phyloP scores from a whole-genome alignment of 805 yeast genomes.

The Saturnispora sekii region DNA sequence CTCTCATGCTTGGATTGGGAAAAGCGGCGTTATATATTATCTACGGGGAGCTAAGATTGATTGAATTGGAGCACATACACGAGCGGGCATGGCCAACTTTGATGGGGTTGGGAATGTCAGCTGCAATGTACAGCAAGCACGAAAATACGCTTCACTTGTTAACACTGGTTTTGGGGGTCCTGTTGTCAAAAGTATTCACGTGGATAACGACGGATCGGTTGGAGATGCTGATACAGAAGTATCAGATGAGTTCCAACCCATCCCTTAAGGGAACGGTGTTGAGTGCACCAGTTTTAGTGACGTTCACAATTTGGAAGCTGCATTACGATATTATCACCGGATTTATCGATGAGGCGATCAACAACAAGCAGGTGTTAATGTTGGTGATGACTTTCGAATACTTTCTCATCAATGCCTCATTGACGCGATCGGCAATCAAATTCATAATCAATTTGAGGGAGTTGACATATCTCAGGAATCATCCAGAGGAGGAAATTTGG shows the following conservation, averaged over 20 bases:
- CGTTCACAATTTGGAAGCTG: slow-evolving; percentile 33
- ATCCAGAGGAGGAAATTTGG: slow-evolving; percentile 58
- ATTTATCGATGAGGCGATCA: slow-evolving; percentile 48
- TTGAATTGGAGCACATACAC: slow-evolving; percentile 67
- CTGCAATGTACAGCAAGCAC: slow-evolving; percentile 39
- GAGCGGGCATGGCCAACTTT: slow-evolving; percentile 58
- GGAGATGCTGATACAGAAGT: slow-evolving; percentile 38
- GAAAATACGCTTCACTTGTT: slow-evolving; percentile 38
- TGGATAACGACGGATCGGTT: slow-evolving; percentile 52
- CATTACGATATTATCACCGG: slow-evolving; percentile 46
- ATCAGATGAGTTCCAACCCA: slow-evolving; percentile 22
- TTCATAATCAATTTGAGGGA: slow-evolving; percentile 48
- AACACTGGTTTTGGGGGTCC: slow-evolving; percentile 26
- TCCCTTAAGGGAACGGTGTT: slow-evolving; percentile 18
- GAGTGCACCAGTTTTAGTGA: slow-evolving; percentile 36
- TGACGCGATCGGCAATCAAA: slow-evolving; percentile 42
- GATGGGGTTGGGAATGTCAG: slow-evolving; percentile 50
- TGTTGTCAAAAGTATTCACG: slow-evolving; percentile 61
- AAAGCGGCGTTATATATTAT: slow-evolving; percentile 41
- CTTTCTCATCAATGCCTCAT: slow-evolving; percentile 39
- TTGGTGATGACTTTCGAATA: slow-evolving; percentile 70
- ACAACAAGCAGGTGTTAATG: slow-evolving; percentile 45
- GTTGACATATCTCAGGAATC: slow-evolving; percentile 32
- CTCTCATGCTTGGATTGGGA: slow-evolving; percentile 29
- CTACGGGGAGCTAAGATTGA: slow-evolving; percentile 66